Evolutionary conservation across 2,329 filamentous ascomycete species (phyloP).

Genomic region (Sclerotinia trifoliorum): DNA sequence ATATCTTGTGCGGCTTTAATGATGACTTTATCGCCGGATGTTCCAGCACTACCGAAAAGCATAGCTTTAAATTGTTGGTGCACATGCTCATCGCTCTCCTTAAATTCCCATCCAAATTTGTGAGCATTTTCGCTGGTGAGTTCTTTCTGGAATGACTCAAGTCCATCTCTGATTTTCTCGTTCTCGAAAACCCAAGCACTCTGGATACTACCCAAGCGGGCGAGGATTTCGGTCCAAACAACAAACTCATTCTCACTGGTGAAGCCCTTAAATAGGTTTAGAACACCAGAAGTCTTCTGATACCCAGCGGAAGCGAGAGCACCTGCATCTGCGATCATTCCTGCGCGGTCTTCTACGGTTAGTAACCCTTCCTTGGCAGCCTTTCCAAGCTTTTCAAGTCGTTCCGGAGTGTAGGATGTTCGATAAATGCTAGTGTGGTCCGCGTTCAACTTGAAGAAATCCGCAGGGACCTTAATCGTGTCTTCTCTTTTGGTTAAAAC

Average conservation of each 20-base stretch:
- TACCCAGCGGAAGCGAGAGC: constrained; percentile 87
- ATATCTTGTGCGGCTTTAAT: constrained; percentile 82
- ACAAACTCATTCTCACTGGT: constrained; percentile 84
- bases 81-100: constrained; percentile 80
- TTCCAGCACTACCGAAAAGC: constrained; percentile 80
- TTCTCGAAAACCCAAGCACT: constrained; percentile 89
- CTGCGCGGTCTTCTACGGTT: constrained; percentile 85
- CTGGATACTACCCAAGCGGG: constrained; percentile 74
- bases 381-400: constrained; percentile 81
- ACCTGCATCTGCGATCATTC: constrained; percentile 92
- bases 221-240: constrained; percentile 90
- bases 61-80: constrained; percentile 93
- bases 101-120: constrained; percentile 84
- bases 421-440: constrained; percentile 92
- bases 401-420: constrained; percentile 80
- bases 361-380: constrained; percentile 79
- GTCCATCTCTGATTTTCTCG: constrained; percentile 65
- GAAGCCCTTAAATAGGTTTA: constrained; percentile 83
- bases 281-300: constrained; percentile 85
- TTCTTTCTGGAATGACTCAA: constrained; percentile 80
- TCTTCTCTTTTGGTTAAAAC: constrained; percentile 70
- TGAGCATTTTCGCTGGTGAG: constrained; percentile 79
- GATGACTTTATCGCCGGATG: constrained; percentile 75
- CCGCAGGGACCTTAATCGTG: constrained; percentile 73
- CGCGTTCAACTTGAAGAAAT: constrained; percentile 96